These are phyloP conservation scores for Puccinia triticina DNA, from an alignment of 1,284 basidiomycete species.

Conservation along the genomic window DNA sequence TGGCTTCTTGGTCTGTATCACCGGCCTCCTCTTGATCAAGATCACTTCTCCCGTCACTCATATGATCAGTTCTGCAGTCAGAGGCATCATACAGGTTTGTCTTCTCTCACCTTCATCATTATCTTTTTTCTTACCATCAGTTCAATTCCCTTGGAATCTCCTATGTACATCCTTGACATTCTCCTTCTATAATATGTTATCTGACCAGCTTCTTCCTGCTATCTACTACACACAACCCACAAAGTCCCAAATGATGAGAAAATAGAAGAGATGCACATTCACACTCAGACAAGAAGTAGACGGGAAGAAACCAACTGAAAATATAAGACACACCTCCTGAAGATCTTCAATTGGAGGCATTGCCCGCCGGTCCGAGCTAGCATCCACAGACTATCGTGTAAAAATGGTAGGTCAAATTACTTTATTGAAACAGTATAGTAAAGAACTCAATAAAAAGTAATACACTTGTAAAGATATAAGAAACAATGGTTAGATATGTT, in stretches of 20 bases:
- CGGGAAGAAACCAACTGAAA: background rate
- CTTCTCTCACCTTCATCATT: background rate
- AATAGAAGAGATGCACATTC: too few species aligned
- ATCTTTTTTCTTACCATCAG: background rate
- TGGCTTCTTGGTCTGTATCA: conserved; percentile 85
- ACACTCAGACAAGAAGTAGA: too few species aligned
- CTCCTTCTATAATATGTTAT: background rate
- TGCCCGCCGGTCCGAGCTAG: too few species aligned
- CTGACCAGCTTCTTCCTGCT: conserved; percentile 8
- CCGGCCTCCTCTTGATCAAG: conserved; percentile 84
- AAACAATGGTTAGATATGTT: too few species aligned
- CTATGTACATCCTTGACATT: background rate
- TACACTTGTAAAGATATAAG: too few species aligned
- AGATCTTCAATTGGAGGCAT: too few species aligned
- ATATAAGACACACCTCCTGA: too few species aligned
- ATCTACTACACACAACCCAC: background rate
- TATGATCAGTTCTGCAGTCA: conserved; percentile 83
- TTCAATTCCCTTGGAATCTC: background rate
- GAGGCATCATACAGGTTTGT: conserved; percentile 57
- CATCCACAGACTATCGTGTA: too few species aligned
- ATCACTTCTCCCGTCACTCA: conserved; percentile 88
- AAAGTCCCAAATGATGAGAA: too few species aligned
- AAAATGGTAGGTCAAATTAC: too few species aligned
- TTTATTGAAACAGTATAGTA: too few species aligned
- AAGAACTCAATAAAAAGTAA: too few species aligned